Evolutionary conservation across 768 basidiomycete genomes (phyloP).

Genomic region (Leccinum rimulosum): DNA sequence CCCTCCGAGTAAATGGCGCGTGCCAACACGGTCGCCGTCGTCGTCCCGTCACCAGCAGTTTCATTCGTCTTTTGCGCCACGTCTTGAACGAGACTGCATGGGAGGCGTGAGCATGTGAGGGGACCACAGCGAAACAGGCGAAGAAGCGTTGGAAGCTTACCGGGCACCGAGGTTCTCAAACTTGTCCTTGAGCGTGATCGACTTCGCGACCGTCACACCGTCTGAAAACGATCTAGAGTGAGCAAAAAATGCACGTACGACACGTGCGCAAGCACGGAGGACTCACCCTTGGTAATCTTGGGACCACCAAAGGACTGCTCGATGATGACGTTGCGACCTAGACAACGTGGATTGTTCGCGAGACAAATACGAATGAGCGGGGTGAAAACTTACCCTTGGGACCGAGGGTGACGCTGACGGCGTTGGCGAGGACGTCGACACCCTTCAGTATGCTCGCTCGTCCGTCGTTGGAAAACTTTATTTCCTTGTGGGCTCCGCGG

Average conservation of each 20-base stretch:
- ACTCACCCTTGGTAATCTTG: constrained; percentile 92
- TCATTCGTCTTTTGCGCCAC: constrained; percentile 98
- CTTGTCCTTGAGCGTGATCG: constrained; percentile 92
- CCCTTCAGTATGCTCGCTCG: constrained; percentile 91
- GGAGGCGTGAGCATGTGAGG: constrained; percentile 5
- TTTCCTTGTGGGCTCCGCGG: constrained; percentile 90
- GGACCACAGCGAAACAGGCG: background rate
- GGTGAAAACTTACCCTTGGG: constrained; percentile 69
- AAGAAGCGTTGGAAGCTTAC: constrained; percentile 43
- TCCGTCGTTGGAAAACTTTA: constrained; percentile 95
- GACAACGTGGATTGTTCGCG: constrained; percentile 14
- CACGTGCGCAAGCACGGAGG: background rate
- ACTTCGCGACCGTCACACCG: constrained; percentile 97
- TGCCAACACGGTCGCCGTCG: constrained; percentile 95
- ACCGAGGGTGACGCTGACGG: constrained; percentile 93
- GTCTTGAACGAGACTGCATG: constrained; percentile 80
- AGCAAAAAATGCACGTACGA: constrained; percentile 1
- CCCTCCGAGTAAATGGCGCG: constrained; percentile 98
- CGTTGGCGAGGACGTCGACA: constrained; percentile 95
- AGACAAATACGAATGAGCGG: background rate
- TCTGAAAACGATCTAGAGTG: constrained; percentile 45
- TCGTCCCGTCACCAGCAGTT: constrained; percentile 95
- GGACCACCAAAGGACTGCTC: constrained; percentile 88
- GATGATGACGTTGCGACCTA: constrained; percentile 97
- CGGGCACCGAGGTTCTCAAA: constrained; percentile 98